Base-by-base conservation (phyloP, 805 yeast genomes). In the Zygotorulaspora danielsina region DNA sequence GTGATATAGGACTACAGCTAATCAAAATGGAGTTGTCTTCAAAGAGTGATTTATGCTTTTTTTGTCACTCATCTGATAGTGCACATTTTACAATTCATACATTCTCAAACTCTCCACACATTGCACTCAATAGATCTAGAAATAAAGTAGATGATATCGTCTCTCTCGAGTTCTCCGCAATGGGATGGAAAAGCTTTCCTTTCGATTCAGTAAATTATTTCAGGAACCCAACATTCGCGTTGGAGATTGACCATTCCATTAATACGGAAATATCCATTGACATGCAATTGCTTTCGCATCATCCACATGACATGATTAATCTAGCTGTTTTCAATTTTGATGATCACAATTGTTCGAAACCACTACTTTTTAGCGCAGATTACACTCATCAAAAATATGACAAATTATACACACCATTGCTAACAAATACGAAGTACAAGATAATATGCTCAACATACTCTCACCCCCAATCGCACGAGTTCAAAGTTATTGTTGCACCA, bases 1-100 rank as follows among this genome's bases (percentile, higher is more conserved):
- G 65, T 44, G 50, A 71, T 67, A 45, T 73, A 45, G 66, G 76
- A 6, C 53, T 71, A 5, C 61, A 59, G 19, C 51, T 73, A 13
- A 39, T 63, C 3, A 66, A 65, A 40, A 6, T 48, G 21, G 36
- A 41, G 11, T 11, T 57, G 1, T 19, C 12, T 1, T 38, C 56
- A 5, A 32, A 32, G 2, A 28, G 30, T 7, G 19, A 27, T 3
- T 34, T 22, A n/a, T 26, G 29, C 2, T 33, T 54, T 9, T 50
- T 49, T 30, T 56, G 58, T 17, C 55, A 56, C 39, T 60, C 66
- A 3, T 48, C 51, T 11, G 24, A 24, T 1, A 40, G 45, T 18
- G 44, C 48, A 6, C 40, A 46, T 12, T 57, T 51, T 26, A 55
- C 60, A 2, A 30, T 55, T 7, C 59, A 55, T 38, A 20, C 43